These are phyloP conservation scores for Populus davidiana DNA, from an alignment of 345 rosid species.

Conservation along the genomic window DNA sequence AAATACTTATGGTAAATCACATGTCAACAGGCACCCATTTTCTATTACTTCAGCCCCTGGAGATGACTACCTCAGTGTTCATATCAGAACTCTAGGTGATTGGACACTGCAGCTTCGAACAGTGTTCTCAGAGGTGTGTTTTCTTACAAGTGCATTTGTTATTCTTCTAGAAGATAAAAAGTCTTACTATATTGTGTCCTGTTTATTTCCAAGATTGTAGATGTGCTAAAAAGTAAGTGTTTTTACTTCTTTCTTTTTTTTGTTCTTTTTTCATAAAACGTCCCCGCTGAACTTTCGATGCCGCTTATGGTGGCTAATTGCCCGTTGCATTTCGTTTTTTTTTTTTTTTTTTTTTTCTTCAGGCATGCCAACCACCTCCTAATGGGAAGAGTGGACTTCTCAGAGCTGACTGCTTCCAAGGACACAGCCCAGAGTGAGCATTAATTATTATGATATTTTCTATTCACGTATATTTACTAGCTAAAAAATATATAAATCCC, in stretches of 20 bases:
- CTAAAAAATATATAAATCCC: not conserved
- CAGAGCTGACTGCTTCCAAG: conserved; percentile 56
- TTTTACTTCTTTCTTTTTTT: not conserved
- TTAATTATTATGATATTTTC: not conserved
- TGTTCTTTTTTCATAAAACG: not conserved
- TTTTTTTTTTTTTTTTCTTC: conserved; percentile 4
- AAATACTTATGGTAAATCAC: not conserved
- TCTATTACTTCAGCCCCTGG: conserved; percentile 85
- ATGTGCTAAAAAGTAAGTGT: not conserved
- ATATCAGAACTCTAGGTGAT: conserved; percentile 71
- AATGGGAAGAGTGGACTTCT: conserved; percentile 66
- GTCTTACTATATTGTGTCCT: not conserved
- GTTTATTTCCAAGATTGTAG: not conserved
- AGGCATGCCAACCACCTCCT: conserved; percentile 63
- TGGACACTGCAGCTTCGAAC: conserved; percentile 74
- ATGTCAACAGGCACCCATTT: conserved; percentile 72
- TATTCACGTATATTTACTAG: not conserved
- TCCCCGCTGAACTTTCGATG: not conserved
- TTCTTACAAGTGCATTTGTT: not conserved
- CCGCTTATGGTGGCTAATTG: conserved; percentile 9
- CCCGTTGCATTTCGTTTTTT: not conserved
- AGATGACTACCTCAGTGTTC: conserved; percentile 71
- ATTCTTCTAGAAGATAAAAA: not conserved
- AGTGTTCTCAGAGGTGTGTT: conserved; percentile 61
- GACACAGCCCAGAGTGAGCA: conserved; percentile 51